phyloP scores from a whole-genome alignment of 169 alveolate species.

The Plasmodium inui region DNA sequence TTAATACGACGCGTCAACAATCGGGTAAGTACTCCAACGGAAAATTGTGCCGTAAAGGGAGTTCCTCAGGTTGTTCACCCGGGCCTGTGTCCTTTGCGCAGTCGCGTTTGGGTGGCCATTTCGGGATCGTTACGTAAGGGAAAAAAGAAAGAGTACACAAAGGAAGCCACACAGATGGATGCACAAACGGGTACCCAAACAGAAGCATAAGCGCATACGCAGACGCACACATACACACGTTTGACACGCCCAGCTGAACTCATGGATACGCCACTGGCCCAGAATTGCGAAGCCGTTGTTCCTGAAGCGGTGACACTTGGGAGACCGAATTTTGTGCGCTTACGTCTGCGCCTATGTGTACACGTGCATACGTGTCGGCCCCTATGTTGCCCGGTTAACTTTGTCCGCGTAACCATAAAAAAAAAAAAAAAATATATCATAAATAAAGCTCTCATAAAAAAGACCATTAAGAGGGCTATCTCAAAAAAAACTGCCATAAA shows the following conservation, averaged over 20 bases:
- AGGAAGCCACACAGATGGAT: not conserved
- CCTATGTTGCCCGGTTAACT: not conserved
- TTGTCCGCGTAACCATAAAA: not conserved
- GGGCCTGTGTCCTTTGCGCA: not conserved
- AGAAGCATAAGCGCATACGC: not conserved
- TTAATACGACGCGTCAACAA: not conserved
- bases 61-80: not conserved
- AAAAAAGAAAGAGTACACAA: not conserved
- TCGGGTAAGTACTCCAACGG: not conserved
- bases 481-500: not conserved
- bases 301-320: not conserved
- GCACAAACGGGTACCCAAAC: not conserved
- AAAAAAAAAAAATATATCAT: not conserved
- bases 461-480: not conserved
- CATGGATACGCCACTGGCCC: not conserved
- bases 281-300: not conserved
- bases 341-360: not conserved
- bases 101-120: not conserved
- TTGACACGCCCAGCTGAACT: not conserved
- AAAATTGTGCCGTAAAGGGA: not conserved
- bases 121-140: not conserved
- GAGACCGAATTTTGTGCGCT: not conserved
- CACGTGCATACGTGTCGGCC: not conserved
- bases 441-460: not conserved
- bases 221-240: not conserved